These are phyloP conservation scores for Phytophthora cryptogea DNA, from an alignment of 352 stramenopile species.

Conservation along the genomic window DNA sequence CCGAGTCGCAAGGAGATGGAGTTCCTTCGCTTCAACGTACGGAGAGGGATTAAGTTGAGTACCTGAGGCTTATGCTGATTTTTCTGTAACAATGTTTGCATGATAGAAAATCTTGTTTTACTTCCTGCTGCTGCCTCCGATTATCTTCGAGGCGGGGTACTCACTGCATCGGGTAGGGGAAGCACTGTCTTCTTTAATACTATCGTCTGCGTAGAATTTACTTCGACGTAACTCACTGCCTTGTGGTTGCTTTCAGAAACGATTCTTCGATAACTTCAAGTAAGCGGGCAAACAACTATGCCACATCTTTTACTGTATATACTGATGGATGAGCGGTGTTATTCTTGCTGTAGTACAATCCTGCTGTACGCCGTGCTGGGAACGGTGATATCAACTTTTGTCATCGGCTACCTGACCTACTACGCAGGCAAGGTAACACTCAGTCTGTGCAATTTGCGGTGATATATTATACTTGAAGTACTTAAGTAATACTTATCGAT, in stretches of 20 bases:
- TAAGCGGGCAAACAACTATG: slow-evolving; percentile 15
- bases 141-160: slow-evolving; percentile 98
- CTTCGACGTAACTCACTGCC: not conserved
- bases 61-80: not conserved
- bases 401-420: slow-evolving; percentile 95
- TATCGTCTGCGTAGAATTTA: not conserved
- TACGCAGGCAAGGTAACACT: slow-evolving; percentile 61
- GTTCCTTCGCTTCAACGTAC: slow-evolving; percentile 89
- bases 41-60: slow-evolving; percentile 4
- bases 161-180: slow-evolving; percentile 81
- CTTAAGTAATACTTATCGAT: too few relatives aligned
- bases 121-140: slow-evolving; percentile 96
- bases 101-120: slow-evolving; percentile 94
- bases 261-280: slow-evolving; percentile 97
- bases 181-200: not conserved
- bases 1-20: slow-evolving; percentile 89
- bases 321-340: not conserved
- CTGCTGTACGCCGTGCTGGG: slow-evolving; percentile 94
- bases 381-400: slow-evolving; percentile 96
- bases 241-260: slow-evolving; percentile 50
- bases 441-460: not conserved
- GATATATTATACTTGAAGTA: not conserved
- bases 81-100: not conserved
- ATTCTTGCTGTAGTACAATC: slow-evolving; percentile 80
- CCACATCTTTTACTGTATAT: not conserved